Conservation (phyloP, 805 yeast species). For the Kluyveromyces dobzhanskii region DNA sequence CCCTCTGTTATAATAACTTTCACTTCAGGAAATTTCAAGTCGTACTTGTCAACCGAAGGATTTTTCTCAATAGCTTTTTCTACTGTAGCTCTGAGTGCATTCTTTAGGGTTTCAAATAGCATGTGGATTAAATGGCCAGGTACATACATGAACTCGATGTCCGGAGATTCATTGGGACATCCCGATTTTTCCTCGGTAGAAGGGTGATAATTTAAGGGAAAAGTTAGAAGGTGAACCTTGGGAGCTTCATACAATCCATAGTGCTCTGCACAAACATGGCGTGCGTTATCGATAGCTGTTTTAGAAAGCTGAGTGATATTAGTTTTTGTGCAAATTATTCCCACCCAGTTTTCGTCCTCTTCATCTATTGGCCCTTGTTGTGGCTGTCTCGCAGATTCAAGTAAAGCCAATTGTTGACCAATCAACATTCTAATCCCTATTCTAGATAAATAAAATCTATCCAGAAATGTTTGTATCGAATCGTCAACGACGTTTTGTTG, state of each 20-base stretch:
- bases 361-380: constrained; percentile 38
- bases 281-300: constrained; percentile 85
- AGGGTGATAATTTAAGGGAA: constrained; percentile 2
- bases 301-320: constrained; percentile 75
- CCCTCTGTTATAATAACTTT: constrained; percentile 86
- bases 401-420: constrained; percentile 85
- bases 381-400: constrained; percentile 5
- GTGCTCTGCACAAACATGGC: constrained; percentile 85
- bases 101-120: constrained; percentile 81
- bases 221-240: constrained; percentile 64
- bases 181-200: background rate
- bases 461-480: constrained; percentile 72
- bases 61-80: constrained; percentile 55
- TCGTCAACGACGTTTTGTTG: constrained; percentile 49
- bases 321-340: constrained; percentile 80
- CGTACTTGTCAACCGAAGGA: constrained; percentile 37
- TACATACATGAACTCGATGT: constrained; percentile 79
- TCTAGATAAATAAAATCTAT: constrained; percentile 80
- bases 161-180: constrained; percentile 38
- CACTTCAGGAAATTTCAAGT: constrained; percentile 70
- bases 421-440: constrained; percentile 90
- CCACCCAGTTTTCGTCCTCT: constrained; percentile 67
- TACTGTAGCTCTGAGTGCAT: constrained; percentile 81
- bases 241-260: constrained; percentile 85
- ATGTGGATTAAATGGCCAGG: constrained; percentile 90